Base-by-base conservation (phyloP, 495 filamentous ascomycete genomes). In the Xylaria castorea region DNA sequence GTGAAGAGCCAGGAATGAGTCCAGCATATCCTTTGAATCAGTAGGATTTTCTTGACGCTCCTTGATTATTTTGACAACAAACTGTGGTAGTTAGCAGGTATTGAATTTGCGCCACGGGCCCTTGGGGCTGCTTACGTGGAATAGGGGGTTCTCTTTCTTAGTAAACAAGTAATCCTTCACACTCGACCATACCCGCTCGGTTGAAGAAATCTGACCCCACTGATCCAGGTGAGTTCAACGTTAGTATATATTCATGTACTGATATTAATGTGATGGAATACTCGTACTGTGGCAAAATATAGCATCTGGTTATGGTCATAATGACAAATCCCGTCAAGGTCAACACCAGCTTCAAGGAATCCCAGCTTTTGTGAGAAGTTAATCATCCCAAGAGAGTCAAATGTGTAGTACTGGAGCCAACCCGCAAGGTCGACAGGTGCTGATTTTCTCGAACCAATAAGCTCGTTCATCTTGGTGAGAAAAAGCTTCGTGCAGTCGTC, bases 371-470 rank as follows among this genome's bases (percentile, higher is more conserved):
- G 81, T 4, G 84, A 86, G 66, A 85, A 89, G 0, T 86, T 88
- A 55, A 90, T 85, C 66, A 84, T 78, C 7, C 87, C 85, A 50
- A 90, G 87, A 5, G 89, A 87, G 74, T 90, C 89, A 71, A 87
- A 89, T 0, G 88, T 87, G 72, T 86, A 90, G 53, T 83, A 87
- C 70, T 89, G 88, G 44, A 89, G 78, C 86, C 87, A 89, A 63
- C 86, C 78, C 0, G 82, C 81, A 4, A 91, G 80, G 72, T 91
- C 81, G 3, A 88, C 73, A 20, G 16, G 40, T 20, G 50, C 25
- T 11, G 64, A 48, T 44, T 57, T 57, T 51, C 32, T 53, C 5
- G 53, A 51, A 0, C 76, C 77, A 2, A 85, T 79, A 50, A 84
- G 80, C 46, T 87, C 84, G 0, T 57, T 38, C 32, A 90, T 77